Evolutionary conservation across 495 filamentous ascomycete genomes (phyloP), one percentile per base, ranked within the genome.

Genomic region (Penicillium psychrofluorescens): DNA sequence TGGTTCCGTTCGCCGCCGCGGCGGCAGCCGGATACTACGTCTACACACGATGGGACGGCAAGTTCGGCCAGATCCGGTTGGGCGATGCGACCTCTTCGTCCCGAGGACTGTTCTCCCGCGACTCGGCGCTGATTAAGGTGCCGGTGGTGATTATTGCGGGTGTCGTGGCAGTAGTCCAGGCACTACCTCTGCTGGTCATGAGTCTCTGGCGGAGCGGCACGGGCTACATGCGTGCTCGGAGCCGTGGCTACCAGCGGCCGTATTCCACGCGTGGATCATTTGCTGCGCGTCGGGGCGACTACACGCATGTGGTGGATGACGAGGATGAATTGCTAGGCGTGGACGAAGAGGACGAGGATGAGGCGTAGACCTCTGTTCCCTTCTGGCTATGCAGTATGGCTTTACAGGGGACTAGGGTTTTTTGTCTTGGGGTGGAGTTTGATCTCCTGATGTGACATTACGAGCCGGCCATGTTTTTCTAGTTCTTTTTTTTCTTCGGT

Each of bases 321-420:
- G 92, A 95, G 65, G 91, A 91, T 44, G 89, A 95, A 66, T 65
- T 96, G 56, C 70, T 97, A 16, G 91, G 91, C 1, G 86, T 88
- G 46, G 92, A 95, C 46, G 90, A 91, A 2, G 86, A 87, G 45
- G 92, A 95, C 40, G 94, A 92, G 46, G 92, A 95, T 38, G 92
- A 96, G 56, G 37, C 35, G n/a, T 44, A 22, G 43, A 36, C 22
- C 22, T 34, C 22, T 28, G 7, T 10, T 46, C 31, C 36, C 4
- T 22, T 3, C 22, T 22, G 22, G 22, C 22, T 22, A 22, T 22
- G 22, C 6, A 22, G 22, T 22, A 22, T 22, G 22, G 22, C 16
- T 22, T 22, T 22, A 4, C 22, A 22, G 22, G 22, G 22, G 22
- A 22, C 22, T 16, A 1, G 27, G 37, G 36, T 11, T 11, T 33